phyloP scores from a whole-genome alignment of 2,329 filamentous ascomycete genomes.

The Gaeumannomyces tritici region DNA sequence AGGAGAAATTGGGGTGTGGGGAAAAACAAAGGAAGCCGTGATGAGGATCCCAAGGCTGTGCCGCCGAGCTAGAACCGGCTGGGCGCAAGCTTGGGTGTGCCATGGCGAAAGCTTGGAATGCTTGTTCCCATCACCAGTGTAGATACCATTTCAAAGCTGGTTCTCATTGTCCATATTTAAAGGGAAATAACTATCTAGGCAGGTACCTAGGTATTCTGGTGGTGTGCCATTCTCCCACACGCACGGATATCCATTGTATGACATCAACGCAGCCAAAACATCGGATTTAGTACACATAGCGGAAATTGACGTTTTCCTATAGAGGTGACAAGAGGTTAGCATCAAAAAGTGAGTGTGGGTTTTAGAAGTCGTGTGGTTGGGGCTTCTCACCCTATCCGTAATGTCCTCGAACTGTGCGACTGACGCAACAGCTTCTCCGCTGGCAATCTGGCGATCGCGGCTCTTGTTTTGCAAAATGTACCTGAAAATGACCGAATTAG shows the following conservation, averaged over 20 bases:
- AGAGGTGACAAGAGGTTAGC: not conserved
- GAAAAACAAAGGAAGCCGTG: no score
- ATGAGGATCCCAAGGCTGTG: no score
- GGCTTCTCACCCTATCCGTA: not conserved
- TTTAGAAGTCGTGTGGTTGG: not conserved
- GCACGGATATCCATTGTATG: not conserved
- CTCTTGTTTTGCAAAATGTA: not conserved
- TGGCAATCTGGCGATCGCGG: not conserved
- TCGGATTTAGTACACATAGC: not conserved
- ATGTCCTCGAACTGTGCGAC: not conserved
- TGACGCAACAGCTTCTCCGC: not conserved
- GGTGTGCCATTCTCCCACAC: not conserved
- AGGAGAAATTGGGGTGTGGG: not conserved
- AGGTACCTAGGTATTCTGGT: no score
- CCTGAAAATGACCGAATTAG: not conserved
- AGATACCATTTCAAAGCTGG: no score
- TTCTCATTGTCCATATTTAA: not conserved
- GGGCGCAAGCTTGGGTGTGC: not conserved
- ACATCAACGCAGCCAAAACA: not conserved
- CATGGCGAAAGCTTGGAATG: not conserved
- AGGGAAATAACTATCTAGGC: no score
- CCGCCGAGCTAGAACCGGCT: no score
- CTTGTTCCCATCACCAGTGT: not conserved
- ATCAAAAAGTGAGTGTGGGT: not conserved
- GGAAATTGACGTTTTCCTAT: not conserved